phyloP scores from a whole-genome alignment of 2,329 filamentous ascomycete genomes.

The Alternaria metachromatica region DNA sequence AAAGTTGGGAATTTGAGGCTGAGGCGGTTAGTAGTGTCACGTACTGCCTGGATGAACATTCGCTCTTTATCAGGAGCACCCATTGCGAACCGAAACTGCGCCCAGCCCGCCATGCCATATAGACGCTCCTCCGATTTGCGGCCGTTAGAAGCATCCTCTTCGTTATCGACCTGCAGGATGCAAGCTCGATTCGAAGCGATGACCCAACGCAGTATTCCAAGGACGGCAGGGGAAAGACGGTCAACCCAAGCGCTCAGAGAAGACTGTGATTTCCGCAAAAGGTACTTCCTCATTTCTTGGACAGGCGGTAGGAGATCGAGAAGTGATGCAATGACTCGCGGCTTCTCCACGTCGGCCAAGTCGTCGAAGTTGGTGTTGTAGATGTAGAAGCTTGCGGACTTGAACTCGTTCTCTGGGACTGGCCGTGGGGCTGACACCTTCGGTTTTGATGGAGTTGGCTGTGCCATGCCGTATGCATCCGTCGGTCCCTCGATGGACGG shows the following conservation, averaged over 20 bases:
- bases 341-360: constrained; percentile 55
- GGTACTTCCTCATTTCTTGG: constrained; percentile 61
- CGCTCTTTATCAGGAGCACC: constrained; percentile 89
- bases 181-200: constrained; percentile 88
- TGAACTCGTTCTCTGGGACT: constrained; percentile 32
- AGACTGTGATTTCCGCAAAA: constrained; percentile 51
- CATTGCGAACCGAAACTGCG: constrained; percentile 88
- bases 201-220: constrained; percentile 81
- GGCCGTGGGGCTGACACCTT: neutral
- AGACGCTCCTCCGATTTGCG: constrained; percentile 61
- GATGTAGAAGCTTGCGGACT: constrained; percentile 46
- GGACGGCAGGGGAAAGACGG: constrained; percentile 68
- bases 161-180: constrained; percentile 74
- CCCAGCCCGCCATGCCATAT: constrained; percentile 68
- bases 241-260: constrained; percentile 60
- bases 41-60: constrained; percentile 71
- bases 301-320: constrained; percentile 69
- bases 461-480: neutral
- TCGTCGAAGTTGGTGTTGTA: constrained; percentile 67
- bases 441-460: neutral
- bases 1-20: constrained; percentile 68
- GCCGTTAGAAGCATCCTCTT: constrained; percentile 18
- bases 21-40: constrained; percentile 51
- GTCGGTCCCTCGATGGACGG: constrained; percentile 6
- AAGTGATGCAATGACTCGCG: constrained; percentile 58